phyloP scores from a whole-genome alignment of 441 rosid species.

The Pelargonium cotyledonis region DNA sequence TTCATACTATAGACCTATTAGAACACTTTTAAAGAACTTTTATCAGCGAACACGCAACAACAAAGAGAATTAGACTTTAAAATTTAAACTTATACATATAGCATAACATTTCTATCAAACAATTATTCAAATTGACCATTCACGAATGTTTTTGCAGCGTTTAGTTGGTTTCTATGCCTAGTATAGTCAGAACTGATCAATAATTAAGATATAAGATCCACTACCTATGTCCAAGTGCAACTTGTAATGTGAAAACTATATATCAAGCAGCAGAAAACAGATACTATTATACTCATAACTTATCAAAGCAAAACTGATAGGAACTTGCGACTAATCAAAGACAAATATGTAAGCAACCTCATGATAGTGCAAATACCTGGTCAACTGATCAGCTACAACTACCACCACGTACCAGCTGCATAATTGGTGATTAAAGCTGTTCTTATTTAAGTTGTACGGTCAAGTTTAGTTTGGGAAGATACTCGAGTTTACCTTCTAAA shows the following conservation, averaged over 20 bases:
- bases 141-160: background rate
- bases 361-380: background rate
- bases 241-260: background rate
- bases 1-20: background rate
- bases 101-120: too few species aligned
- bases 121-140: background rate
- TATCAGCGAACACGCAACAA: background rate
- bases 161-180: background rate
- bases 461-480: background rate
- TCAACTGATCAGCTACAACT: background rate
- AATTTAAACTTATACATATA: too few species aligned
- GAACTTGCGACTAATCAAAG: background rate
- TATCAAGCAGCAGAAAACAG: conserved; percentile 3
- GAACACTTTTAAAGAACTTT: background rate
- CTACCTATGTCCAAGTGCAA: background rate
- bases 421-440: background rate
- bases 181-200: background rate
- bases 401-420: background rate
- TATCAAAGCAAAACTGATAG: background rate
- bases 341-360: background rate
- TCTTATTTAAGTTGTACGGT: background rate
- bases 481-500: background rate
- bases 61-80: background rate
- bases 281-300: background rate
- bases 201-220: background rate